phyloP scores from a whole-genome alignment of 2,329 filamentous ascomycete genomes.

The Calcarisporium arbuscula region DNA sequence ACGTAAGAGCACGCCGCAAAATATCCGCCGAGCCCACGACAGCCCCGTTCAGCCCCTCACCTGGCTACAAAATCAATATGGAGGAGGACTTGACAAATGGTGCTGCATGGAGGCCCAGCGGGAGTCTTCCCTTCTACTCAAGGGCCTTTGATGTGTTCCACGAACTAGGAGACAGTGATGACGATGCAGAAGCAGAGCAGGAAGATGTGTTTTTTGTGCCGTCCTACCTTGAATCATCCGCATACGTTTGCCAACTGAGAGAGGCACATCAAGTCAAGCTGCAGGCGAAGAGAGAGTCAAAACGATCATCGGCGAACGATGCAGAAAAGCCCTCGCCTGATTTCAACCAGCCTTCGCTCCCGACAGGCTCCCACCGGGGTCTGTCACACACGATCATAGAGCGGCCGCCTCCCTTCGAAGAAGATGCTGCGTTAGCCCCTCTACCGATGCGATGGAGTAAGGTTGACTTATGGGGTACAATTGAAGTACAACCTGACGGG shows the following conservation, averaged over 20 bases:
- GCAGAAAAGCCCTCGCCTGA: too few species aligned
- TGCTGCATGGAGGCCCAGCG: slow-evolving; percentile 18
- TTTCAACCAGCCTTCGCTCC: slow-evolving; percentile 46
- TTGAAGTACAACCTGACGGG: slow-evolving; percentile 72
- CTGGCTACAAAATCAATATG: slow-evolving; percentile 18
- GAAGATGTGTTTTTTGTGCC: slow-evolving; percentile 65
- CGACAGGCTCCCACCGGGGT: slow-evolving; percentile 58
- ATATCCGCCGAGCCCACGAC: slow-evolving; percentile 14
- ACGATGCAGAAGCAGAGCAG: slow-evolving; percentile 16
- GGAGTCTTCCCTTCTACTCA: slow-evolving; percentile 39
- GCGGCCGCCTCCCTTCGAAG: slow-evolving; percentile 54
- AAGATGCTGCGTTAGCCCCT: slow-evolving; percentile 54
- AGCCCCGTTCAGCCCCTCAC: slow-evolving; percentile 4
- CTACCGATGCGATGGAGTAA: slow-evolving; percentile 81
- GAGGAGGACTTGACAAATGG: too few species aligned
- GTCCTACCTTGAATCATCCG: slow-evolving; percentile 73
- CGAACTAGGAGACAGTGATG: slow-evolving; percentile 22
- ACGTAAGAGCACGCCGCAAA: slow-evolving; percentile 43
- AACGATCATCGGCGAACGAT: slow-evolving; percentile 14
- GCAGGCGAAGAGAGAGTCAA: slow-evolving; percentile 42
- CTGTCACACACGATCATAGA: slow-evolving; percentile 83
- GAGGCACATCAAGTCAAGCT: slow-evolving; percentile 60
- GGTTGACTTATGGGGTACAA: slow-evolving; percentile 62
- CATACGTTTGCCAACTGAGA: slow-evolving; percentile 70
- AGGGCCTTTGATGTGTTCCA: slow-evolving; percentile 47